Percentiles rank a stretch among this genome's conserved stretches.
phyloP scores from a whole-genome alignment of 805 yeast genomes.

The Nakazawaea laoshanensis region DNA sequence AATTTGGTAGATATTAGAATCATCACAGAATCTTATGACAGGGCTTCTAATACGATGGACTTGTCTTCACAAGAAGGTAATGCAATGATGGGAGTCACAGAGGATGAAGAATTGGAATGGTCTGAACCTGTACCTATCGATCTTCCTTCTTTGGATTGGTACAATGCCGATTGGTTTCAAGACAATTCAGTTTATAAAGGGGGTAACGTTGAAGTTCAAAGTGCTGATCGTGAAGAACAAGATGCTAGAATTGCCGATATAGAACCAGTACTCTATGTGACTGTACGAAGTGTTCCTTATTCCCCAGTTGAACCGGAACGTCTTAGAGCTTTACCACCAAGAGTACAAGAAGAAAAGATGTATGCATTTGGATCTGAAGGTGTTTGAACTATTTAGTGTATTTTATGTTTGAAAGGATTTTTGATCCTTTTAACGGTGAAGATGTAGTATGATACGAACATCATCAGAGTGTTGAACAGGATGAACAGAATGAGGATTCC shows the following conservation, averaged over 20 bases:
- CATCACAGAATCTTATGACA: conserved; percentile 1
- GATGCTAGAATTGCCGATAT: conserved; percentile 1
- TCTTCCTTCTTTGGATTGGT: conserved; percentile 3
- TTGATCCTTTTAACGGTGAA: conserved; percentile 1
- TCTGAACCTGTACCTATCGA: conserved; percentile 1
- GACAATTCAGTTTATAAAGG: conserved; percentile 7
- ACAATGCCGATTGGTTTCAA: conserved; percentile 1
- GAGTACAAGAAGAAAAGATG: conserved; percentile 1
- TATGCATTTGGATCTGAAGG: conserved; percentile 5
- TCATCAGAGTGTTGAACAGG: conserved; percentile 31
- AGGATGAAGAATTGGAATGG: conserved; percentile 8
- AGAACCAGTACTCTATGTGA: neutral
- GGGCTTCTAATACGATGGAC: neutral
- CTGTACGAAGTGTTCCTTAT: neutral
- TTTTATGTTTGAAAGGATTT: neutral
- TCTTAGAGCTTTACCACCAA: conserved; percentile 7
- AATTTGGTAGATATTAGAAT: conserved; percentile 5
- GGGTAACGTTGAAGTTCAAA: neutral
- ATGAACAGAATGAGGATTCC: conserved; percentile 41
- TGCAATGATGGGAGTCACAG: conserved; percentile 5
- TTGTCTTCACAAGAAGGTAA: neutral
- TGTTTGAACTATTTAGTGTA: neutral
- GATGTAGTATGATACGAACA: conserved; percentile 20
- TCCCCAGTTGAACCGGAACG: conserved; percentile 3
- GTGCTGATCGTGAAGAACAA: conserved; percentile 3